Evolutionary conservation across 139 green algal genomes (phyloP), one percentile per base, ranked within the genome.

Genomic region (Picochlorum sp.): DNA sequence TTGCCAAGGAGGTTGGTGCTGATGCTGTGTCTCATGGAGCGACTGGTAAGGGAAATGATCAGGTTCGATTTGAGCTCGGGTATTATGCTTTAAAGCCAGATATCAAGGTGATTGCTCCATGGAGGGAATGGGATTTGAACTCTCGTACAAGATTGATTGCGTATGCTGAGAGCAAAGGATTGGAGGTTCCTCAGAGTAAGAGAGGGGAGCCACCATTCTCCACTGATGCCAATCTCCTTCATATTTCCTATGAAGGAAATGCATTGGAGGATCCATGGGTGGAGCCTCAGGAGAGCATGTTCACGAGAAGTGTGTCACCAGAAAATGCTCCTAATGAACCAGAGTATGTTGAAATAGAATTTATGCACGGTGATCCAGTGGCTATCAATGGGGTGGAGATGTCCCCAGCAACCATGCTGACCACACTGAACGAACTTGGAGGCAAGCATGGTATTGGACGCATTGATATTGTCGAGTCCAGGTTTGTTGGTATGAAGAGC

Each of bases 21-120:
- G 94, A 98, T 68, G 94, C 94, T 2, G 94, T 99, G 49, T 89
- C 75, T 30, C 94, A 99, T 74, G 94, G 94, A n/a, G 95, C 92
- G 69, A 99, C 94, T 20, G 94, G 94, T 67, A 99, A 99, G 87
- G 94, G 94, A 57, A 99, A 99, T 69, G 94, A 99, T 70, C 92
- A 98, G 78, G 83, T 92, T 16, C 83, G 88, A 45, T 95, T 95
- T 76, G 86, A 92, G 79, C 78, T 93, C 38, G 85, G 75, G 26
- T 99, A 99, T 82, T 98, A 97, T 65, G 81, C 82, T 31, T 79
- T 99, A 10, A 90, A 98, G 84, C 93, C 94, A n/a, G 88, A 96
- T 82, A 93, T 99, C 70, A 96, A 97, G 81, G 93, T 98, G 15
- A 97, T 99, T 56, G 91, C 94, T 7, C 94, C 94, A 31, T 99